Evolutionary conservation across 2,329 filamentous ascomycete species (phyloP).

Genomic region (Rosellinia necatrix): DNA sequence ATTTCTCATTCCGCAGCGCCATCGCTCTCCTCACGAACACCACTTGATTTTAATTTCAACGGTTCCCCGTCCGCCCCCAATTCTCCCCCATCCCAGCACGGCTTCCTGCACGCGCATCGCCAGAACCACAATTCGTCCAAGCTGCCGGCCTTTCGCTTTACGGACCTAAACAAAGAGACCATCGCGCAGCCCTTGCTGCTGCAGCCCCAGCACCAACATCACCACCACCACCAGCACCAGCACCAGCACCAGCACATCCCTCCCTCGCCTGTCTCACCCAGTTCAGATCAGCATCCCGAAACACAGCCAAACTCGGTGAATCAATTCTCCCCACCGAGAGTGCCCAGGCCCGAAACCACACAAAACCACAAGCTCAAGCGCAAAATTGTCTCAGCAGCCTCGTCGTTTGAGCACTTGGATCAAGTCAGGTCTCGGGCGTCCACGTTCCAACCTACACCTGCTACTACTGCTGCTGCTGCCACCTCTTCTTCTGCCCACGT

Average conservation of each 20-base stretch:
- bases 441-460: constrained; percentile 44
- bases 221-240: constrained; percentile 35
- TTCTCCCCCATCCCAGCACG: constrained; percentile 15
- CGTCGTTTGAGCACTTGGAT: constrained; percentile 35
- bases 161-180: constrained; percentile 50
- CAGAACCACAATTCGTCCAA: constrained; percentile 61
- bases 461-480: constrained; percentile 34
- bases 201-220: constrained; percentile 39
- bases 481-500: constrained; percentile 36
- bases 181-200: constrained; percentile 43
- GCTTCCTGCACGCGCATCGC: constrained; percentile 51
- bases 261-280: constrained; percentile 48
- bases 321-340: constrained; percentile 33
- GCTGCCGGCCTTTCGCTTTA: constrained; percentile 59
- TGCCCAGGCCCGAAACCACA: constrained; percentile 25
- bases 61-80: constrained; percentile 6
- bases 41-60: constrained; percentile 2
- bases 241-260: constrained; percentile 41
- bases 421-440: constrained; percentile 43
- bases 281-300: constrained; percentile 38
- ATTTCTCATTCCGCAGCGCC: too few species aligned
- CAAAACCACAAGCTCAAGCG: constrained; percentile 15
- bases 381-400: constrained; percentile 35
- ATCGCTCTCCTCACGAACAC: constrained; percentile 15
- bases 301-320: constrained; percentile 33